These are phyloP conservation scores for Cladosporium sp. DNA, from an alignment of 2,329 filamentous ascomycete species.

Conservation along the genomic window DNA sequence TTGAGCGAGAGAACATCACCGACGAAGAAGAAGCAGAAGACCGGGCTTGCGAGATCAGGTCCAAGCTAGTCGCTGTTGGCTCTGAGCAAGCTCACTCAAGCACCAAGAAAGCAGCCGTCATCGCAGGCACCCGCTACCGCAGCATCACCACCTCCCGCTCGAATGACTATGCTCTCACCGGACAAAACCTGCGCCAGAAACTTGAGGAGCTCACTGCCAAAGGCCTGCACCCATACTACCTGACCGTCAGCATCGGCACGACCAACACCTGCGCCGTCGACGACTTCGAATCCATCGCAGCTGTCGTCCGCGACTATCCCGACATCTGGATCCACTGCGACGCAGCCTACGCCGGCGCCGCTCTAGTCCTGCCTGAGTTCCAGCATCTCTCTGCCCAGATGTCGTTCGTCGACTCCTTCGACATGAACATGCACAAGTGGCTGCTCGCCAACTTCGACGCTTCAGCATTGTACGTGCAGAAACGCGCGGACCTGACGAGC, in stretches of 20 bases:
- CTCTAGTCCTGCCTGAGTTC: slow-evolving; percentile 79
- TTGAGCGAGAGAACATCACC: slow-evolving; percentile 50
- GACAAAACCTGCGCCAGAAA: slow-evolving; percentile 59
- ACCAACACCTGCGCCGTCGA: slow-evolving; percentile 89
- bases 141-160: slow-evolving; percentile 64
- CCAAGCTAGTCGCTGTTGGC: slow-evolving; percentile 76
- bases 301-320: slow-evolving; percentile 56
- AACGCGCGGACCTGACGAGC: slow-evolving; percentile 73
- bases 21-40: slow-evolving; percentile 65
- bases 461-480: slow-evolving; percentile 77
- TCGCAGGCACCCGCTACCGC: slow-evolving; percentile 81
- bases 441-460: slow-evolving; percentile 89
- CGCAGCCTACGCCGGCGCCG: slow-evolving; percentile 86
- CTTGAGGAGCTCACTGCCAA: slow-evolving; percentile 67
- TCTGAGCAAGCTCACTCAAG: slow-evolving; percentile 79
- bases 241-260: slow-evolving; percentile 81
- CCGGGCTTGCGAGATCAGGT: slow-evolving; percentile 65
- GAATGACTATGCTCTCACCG: slow-evolving; percentile 72
- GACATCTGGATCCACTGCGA: slow-evolving; percentile 90
- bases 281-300: slow-evolving; percentile 70
- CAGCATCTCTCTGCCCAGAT: slow-evolving; percentile 67
- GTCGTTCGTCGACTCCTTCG: slow-evolving; percentile 77
- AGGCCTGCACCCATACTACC: slow-evolving; percentile 80
- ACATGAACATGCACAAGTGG: slow-evolving; percentile 98
- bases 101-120: slow-evolving; percentile 82